These are phyloP conservation scores for Oldenlandia corymbosa DNA, from an alignment of 257 asterid species.

Conservation along the genomic window DNA sequence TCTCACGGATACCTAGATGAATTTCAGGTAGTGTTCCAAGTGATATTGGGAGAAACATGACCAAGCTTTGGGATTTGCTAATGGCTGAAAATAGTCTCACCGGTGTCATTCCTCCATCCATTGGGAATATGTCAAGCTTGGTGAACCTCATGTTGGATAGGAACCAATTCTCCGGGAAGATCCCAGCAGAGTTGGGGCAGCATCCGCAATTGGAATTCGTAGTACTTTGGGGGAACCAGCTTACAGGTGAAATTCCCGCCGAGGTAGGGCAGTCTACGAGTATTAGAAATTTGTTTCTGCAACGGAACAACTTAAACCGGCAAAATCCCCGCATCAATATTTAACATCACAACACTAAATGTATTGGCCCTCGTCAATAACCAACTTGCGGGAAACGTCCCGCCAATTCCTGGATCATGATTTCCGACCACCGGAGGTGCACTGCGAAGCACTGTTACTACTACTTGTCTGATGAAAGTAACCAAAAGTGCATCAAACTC, in stretches of 20 bases:
- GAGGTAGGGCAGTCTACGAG: conserved; percentile 8
- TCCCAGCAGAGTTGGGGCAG: conserved; percentile 2
- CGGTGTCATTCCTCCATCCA: conserved; percentile 1
- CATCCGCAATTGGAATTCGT: neutral
- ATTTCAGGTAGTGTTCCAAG: neutral
- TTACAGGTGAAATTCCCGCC: neutral
- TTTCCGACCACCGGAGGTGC: too few relatives aligned
- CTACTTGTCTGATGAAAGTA: too few relatives aligned
- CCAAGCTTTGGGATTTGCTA: neutral
- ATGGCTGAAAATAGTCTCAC: neutral
- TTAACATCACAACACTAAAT: neutral
- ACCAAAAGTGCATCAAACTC: too few relatives aligned
- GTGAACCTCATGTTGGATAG: neutral
- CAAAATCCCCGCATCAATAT: neutral
- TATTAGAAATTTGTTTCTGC: neutral
- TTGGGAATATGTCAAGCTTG: conserved; percentile 3
- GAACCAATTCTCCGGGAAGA: conserved; percentile 1
- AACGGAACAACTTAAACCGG: neutral
- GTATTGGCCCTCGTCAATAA: neutral
- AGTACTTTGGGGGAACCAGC: neutral
- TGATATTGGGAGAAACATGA: conserved; percentile 7
- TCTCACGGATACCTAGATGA: neutral
- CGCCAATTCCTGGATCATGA: too few relatives aligned
- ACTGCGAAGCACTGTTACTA: too few relatives aligned
- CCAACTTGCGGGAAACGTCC: too few relatives aligned